Percentiles rank a stretch among this genome's conserved stretches.
Conservation (phyloP, 495 filamentous ascomycete genomes). For the Pyronema domesticum region DNA sequence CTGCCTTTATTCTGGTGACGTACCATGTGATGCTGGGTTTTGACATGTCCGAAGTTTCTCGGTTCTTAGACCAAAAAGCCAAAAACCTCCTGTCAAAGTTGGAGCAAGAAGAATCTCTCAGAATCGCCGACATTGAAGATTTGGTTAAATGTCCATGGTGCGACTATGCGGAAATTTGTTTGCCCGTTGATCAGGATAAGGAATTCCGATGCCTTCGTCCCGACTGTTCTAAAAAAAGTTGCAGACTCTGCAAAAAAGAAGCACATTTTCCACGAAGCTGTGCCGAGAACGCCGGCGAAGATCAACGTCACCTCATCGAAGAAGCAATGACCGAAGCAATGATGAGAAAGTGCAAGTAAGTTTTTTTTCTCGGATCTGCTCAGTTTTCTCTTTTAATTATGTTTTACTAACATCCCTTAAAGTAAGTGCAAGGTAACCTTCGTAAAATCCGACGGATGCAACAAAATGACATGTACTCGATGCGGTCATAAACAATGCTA, state of each 20-base stretch:
- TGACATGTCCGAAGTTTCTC: conserved; percentile 25
- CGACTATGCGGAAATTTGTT: conserved; percentile 55
- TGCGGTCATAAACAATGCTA: conserved; percentile 30
- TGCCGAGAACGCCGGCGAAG: conserved; percentile 45
- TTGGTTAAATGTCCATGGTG: conserved; percentile 67
- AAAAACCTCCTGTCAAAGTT: conserved; percentile 42
- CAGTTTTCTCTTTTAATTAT: conserved; percentile 21
- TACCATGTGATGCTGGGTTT: conserved; percentile 37
- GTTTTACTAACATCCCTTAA: conserved; percentile 15
- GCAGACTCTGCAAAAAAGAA: conserved; percentile 51
- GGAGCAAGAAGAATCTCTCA: conserved; percentile 50
- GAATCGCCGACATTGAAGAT: conserved; percentile 44
- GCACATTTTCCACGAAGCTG: conserved; percentile 63
- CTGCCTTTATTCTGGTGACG: conserved; percentile 32
- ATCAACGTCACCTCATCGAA: conserved; percentile 49
- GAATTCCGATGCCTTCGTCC: conserved; percentile 58
- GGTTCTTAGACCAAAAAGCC: conserved; percentile 41
- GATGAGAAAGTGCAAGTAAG: conserved; percentile 57
- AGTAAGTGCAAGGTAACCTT: conserved; percentile 39
- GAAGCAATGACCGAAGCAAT: conserved; percentile 70
- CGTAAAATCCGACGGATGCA: conserved; percentile 66
- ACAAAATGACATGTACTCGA: conserved; percentile 44
- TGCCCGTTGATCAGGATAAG: conserved; percentile 47
- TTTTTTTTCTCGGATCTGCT: background rate
- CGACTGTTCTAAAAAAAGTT: conserved; percentile 45